Percentiles rank a stretch among this genome's conserved stretches.
Evolutionary conservation across 768 basidiomycete genomes (phyloP).

Genomic region (Tricholoma bakamatsutake): DNA sequence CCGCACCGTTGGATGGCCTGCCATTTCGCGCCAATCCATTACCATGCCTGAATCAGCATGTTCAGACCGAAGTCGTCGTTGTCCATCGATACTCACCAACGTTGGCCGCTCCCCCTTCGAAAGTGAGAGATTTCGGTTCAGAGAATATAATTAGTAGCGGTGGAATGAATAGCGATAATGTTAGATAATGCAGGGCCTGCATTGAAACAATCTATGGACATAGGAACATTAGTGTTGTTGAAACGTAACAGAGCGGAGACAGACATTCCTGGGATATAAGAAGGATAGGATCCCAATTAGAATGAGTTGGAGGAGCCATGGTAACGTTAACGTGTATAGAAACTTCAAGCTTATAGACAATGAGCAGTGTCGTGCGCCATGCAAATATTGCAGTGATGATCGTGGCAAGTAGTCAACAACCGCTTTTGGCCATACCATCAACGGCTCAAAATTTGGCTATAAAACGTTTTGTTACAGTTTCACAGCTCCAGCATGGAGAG

Average conservation of each 20-base stretch:
- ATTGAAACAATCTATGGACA: slow-evolving; percentile 77
- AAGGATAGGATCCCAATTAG: slow-evolving; percentile 86
- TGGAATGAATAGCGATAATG: slow-evolving; percentile 76
- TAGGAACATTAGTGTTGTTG: neutral
- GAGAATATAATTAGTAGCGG: slow-evolving; percentile 73
- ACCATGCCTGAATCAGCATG: slow-evolving; percentile 58
- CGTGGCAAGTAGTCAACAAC: neutral
- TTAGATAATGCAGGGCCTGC: slow-evolving; percentile 92
- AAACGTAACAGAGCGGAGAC: neutral
- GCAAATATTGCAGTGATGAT: slow-evolving; percentile 3
- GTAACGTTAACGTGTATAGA: neutral
- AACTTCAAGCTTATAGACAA: neutral
- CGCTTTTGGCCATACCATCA: slow-evolving; percentile 12
- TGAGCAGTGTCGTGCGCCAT: slow-evolving; percentile 7
- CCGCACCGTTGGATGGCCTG: slow-evolving; percentile 72
- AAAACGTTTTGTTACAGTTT: too few species aligned
- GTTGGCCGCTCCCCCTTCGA: slow-evolving; percentile 77
- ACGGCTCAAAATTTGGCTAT: slow-evolving; percentile 1
- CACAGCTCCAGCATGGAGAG: neutral
- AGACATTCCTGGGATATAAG: slow-evolving; percentile 74
- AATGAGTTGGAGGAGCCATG: slow-evolving; percentile 34
- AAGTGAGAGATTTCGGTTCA: slow-evolving; percentile 58
- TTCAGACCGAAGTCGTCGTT: neutral
- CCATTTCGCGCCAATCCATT: slow-evolving; percentile 98
- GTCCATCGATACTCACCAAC: slow-evolving; percentile 45